Evolutionary conservation across 345 rosid genomes (phyloP).

Genomic region (Salix koriyanagi): DNA sequence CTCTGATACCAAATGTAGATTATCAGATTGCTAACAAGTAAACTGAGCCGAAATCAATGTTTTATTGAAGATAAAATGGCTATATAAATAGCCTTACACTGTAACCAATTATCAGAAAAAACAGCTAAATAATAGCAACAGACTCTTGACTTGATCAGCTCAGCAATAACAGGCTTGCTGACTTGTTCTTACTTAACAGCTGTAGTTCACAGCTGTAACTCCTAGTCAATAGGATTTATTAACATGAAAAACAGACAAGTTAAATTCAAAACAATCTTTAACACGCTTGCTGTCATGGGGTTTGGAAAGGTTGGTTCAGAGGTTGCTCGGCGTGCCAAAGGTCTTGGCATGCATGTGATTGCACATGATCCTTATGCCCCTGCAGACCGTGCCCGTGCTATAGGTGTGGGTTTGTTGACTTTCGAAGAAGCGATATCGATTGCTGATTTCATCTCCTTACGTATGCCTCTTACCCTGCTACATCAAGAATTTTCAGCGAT

Average conservation of each 20-base stretch:
- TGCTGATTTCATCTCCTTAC: constrained; percentile 27
- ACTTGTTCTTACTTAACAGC: neutral
- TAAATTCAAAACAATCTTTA: too few relatives aligned
- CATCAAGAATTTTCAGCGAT: constrained; percentile 22
- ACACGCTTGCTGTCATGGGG: constrained; percentile 21
- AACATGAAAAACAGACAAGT: too few relatives aligned
- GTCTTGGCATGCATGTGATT: constrained; percentile 27
- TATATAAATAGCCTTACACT: too few relatives aligned
- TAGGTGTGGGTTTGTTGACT: constrained; percentile 18
- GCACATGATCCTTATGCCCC: constrained; percentile 30
- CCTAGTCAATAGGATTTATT: too few relatives aligned
- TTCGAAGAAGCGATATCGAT: constrained; percentile 23
- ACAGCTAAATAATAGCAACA: neutral
- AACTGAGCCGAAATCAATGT: too few relatives aligned
- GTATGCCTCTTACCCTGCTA: constrained; percentile 26
- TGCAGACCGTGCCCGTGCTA: constrained; percentile 20
- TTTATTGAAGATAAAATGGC: neutral
- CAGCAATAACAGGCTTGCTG: neutral
- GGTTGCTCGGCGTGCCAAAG: constrained; percentile 27
- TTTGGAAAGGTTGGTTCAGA: constrained; percentile 30
- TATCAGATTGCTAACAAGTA: neutral
- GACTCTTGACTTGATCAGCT: neutral
- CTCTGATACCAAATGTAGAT: too few relatives aligned
- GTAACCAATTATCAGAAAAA: too few relatives aligned
- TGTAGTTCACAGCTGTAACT: neutral